A percentile compares a stretch with the other conserved stretches of the same genome.
These are phyloP conservation scores for Kurtzmaniella quercitrusa DNA, from an alignment of 1,139 yeast genomes.

Conservation along the genomic window DNA sequence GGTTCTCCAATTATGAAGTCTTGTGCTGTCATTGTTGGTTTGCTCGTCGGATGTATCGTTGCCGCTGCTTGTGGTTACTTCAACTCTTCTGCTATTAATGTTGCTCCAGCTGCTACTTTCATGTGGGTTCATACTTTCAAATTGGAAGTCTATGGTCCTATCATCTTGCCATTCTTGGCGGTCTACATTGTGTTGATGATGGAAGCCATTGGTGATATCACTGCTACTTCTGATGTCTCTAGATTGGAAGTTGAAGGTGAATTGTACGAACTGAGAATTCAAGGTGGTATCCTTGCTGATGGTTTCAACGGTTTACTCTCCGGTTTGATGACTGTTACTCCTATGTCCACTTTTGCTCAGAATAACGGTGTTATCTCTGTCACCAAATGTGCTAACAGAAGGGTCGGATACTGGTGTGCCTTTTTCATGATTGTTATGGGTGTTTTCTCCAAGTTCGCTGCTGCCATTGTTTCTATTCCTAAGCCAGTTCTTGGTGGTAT, in stretches of 20 bases:
- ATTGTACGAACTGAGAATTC: constrained; percentile 75
- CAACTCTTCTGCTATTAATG: constrained; percentile 44
- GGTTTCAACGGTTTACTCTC: constrained; percentile 68
- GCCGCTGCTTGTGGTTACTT: constrained; percentile 91
- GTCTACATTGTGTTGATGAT: constrained; percentile 76
- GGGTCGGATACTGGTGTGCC: constrained; percentile 87
- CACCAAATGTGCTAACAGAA: constrained; percentile 84
- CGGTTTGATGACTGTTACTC: constrained; percentile 72
- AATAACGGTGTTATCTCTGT: constrained; percentile 90
- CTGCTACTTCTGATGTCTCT: constrained; percentile 89
- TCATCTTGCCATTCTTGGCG: constrained; percentile 77
- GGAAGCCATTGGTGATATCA: constrained; percentile 92
- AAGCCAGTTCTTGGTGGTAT: constrained; percentile 84
- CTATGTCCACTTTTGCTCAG: constrained; percentile 87
- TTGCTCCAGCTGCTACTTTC: constrained; percentile 82
- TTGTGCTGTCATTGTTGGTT: constrained; percentile 82
- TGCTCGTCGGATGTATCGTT: constrained; percentile 83
- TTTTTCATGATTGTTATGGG: constrained; percentile 83
- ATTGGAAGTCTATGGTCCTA: constrained; percentile 73
- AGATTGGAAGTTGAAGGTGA: constrained; percentile 79
- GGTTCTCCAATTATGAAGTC: constrained; percentile 96
- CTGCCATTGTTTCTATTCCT: constrained; percentile 83
- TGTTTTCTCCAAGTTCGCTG: constrained; percentile 81
- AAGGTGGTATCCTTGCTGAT: constrained; percentile 89
- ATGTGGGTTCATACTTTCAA: constrained; percentile 84